Evolutionary conservation across 2,329 filamentous ascomycete species (phyloP).

Genomic region (Cladophialophora exuberans): DNA sequence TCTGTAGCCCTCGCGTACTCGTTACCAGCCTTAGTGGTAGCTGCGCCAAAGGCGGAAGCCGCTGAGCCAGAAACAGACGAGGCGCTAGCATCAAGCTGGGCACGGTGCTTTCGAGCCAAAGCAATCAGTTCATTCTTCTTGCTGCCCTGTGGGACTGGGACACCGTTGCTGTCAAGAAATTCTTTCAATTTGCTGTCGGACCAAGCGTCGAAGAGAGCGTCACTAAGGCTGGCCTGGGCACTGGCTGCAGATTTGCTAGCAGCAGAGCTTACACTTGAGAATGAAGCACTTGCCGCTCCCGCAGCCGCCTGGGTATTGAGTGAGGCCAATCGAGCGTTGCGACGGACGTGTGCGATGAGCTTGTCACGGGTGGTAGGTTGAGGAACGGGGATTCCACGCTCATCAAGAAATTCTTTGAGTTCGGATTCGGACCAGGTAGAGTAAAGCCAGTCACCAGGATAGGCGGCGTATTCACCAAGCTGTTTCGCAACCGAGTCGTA

Average conservation of each 20-base stretch:
- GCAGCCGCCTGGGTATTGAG: constrained; percentile 66
- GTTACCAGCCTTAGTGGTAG: constrained; percentile 75
- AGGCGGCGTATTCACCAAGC: constrained; percentile 74
- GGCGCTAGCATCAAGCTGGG: constrained; percentile 65
- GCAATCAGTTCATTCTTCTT: constrained; percentile 87
- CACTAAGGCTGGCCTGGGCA: constrained; percentile 74
- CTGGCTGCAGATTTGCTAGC: constrained; percentile 67
- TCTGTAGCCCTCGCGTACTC: constrained; percentile 77
- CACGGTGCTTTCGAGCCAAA: constrained; percentile 84
- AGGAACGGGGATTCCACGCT: constrained; percentile 76
- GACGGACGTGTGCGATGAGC: constrained; percentile 84
- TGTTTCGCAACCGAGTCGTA: constrained; percentile 79
- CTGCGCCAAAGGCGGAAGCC: constrained; percentile 63
- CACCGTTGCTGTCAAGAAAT: constrained; percentile 87
- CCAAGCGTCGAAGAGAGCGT: constrained; percentile 88
- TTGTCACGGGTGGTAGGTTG: constrained; percentile 85
- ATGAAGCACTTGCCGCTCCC: constrained; percentile 61
- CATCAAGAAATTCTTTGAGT: constrained; percentile 90
- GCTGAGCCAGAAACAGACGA: constrained; percentile 55
- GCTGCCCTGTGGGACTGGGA: constrained; percentile 88
- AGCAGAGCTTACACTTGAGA: constrained; percentile 55
- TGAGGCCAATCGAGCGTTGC: constrained; percentile 81
- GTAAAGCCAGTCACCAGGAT: constrained; percentile 96
- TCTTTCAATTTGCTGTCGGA: constrained; percentile 87
- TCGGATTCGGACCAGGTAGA: constrained; percentile 90